Evolutionary conservation across 495 filamentous ascomycete genomes (phyloP).

Genomic region (Penicillium coprophilum): DNA sequence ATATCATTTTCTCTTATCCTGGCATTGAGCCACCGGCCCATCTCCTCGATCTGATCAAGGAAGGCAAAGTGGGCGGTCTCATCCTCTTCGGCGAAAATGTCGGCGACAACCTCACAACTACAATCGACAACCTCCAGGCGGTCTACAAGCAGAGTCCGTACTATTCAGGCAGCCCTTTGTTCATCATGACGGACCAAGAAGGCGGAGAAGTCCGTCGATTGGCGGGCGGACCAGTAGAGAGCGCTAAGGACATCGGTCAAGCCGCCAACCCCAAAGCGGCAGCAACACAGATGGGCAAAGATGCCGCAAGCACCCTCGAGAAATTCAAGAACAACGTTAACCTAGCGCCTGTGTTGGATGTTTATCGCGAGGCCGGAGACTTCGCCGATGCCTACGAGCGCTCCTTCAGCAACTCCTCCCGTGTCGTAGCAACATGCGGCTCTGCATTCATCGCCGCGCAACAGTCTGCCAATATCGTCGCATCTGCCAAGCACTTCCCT

Average conservation of each 20-base stretch:
- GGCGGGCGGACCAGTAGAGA: constrained; percentile 31
- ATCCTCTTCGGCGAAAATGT: constrained; percentile 41
- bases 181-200: constrained; percentile 43
- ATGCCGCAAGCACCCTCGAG: constrained; percentile 25
- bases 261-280: constrained; percentile 18
- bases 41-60: constrained; percentile 27
- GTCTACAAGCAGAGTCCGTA: constrained; percentile 28
- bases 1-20: constrained; percentile 40
- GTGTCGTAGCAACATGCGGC: constrained; percentile 24
- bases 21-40: constrained; percentile 28
- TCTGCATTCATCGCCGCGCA: constrained; percentile 31
- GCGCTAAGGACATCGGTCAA: constrained; percentile 33
- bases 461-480: constrained; percentile 35
- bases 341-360: constrained; percentile 34
- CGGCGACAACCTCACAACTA: constrained; percentile 19
- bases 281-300: constrained; percentile 27
- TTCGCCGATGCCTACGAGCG: constrained; percentile 32
- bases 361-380: constrained; percentile 31
- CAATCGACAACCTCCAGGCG: constrained; percentile 25
- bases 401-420: constrained; percentile 31
- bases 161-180: constrained; percentile 26
- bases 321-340: constrained; percentile 31
- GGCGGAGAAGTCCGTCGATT: constrained; percentile 34
- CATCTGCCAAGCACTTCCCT: constrained; percentile 37
- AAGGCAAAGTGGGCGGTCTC: constrained; percentile 36